Percentiles rank a stretch among this genome's conserved stretches.
Evolutionary conservation across 1,284 basidiomycete genomes (phyloP).

Genomic region (Malassezia equina): DNA sequence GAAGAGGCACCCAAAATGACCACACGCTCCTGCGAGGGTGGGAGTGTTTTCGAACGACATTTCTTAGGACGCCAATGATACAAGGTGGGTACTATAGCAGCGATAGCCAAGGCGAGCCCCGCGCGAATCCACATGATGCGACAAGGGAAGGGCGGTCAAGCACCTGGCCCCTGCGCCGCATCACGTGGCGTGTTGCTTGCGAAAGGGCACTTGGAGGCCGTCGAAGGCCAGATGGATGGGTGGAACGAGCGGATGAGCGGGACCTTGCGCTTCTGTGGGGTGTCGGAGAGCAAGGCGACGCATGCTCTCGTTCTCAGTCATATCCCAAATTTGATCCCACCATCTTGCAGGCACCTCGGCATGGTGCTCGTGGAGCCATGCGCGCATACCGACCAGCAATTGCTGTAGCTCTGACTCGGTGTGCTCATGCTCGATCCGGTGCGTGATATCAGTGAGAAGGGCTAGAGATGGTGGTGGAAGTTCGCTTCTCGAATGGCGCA

Average conservation of each 20-base stretch:
- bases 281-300: neutral
- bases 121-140: neutral
- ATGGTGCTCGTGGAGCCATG: constrained; percentile 16
- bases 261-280: neutral
- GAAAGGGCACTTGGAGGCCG: constrained; percentile 26
- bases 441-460: constrained; percentile 39
- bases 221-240: constrained; percentile 30
- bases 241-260: constrained; percentile 16
- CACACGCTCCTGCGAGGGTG: constrained; percentile 20
- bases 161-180: neutral
- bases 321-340: constrained; percentile 25
- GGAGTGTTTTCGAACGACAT: neutral
- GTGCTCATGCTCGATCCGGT: constrained; percentile 30
- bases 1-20: constrained; percentile 17
- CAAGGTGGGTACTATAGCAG: neutral
- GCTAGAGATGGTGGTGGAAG: constrained; percentile 21
- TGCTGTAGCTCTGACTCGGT: constrained; percentile 19
- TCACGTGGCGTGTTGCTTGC: neutral
- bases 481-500: constrained; percentile 2
- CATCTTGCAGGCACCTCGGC: neutral
- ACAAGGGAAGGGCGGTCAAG: neutral
- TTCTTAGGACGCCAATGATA: neutral
- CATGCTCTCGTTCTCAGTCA: constrained; percentile 19
- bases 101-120: neutral
- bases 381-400: constrained; percentile 21